These are phyloP conservation scores for Batkoa obscura DNA, from an alignment of 371 early-diverging fungal genomes.

Conservation along the genomic window DNA sequence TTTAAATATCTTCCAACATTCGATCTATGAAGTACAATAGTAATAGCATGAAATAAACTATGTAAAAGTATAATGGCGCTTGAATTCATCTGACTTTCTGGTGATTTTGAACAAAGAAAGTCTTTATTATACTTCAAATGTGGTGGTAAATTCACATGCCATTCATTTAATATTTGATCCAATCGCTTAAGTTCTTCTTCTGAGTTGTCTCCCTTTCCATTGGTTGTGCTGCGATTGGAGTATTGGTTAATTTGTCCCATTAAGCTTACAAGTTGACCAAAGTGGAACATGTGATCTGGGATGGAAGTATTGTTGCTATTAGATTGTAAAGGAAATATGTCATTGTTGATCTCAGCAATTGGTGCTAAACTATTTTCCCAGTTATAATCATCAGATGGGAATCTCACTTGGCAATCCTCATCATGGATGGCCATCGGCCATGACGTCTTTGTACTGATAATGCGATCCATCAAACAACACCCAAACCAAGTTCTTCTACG, in stretches of 20 bases:
- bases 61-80: constrained; percentile 1
- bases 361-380: constrained; percentile 8
- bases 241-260: constrained; percentile 5
- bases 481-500: constrained; percentile 13
- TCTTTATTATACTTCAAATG: not conserved
- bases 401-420: constrained; percentile 26
- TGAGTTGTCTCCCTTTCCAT: not conserved
- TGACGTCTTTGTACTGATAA: constrained; percentile 2
- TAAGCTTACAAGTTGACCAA: not conserved
- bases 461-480: constrained; percentile 6
- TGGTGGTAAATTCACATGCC: not conserved
- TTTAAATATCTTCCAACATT: constrained; percentile 2
- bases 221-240: not conserved
- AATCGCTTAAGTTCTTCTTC: not conserved
- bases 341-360: not conserved
- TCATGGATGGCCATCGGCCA: constrained; percentile 19
- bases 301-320: not conserved
- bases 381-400: constrained; percentile 29
- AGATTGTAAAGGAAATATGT: not conserved
- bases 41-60: not conserved
- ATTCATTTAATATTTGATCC: not conserved
- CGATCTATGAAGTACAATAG: constrained; percentile 1
- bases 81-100: constrained; percentile 2
- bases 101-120: not conserved
- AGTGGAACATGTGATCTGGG: constrained; percentile 3